These are phyloP conservation scores for Tricholoma furcatifolium DNA, from an alignment of 768 basidiomycete genomes.

Conservation along the genomic window DNA sequence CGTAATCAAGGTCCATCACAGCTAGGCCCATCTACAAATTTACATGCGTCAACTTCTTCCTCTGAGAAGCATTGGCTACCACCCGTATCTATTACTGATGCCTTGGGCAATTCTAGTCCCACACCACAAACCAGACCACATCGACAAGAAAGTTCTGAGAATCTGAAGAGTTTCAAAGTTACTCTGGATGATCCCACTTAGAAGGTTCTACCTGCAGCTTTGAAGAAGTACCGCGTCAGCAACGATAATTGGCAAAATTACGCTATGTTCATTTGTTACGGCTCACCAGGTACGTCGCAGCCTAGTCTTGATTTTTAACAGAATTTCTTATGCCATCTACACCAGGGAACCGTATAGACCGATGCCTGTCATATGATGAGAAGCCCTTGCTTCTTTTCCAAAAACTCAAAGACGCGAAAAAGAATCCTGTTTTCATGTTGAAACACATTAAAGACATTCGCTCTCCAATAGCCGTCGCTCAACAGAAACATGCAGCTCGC, in stretches of 20 bases:
- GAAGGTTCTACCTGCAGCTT: slow-evolving; percentile 96
- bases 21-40: neutral
- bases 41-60: slow-evolving; percentile 11
- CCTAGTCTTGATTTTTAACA: neutral
- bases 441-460: slow-evolving; percentile 96
- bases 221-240: slow-evolving; percentile 99
- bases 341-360: slow-evolving; percentile 76
- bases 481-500: slow-evolving; percentile 91
- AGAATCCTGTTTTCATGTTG: slow-evolving; percentile 99
- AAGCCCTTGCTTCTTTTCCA: slow-evolving; percentile 97
- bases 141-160: slow-evolving; percentile 66
- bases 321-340: slow-evolving; percentile 1
- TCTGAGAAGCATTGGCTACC: slow-evolving; percentile 33
- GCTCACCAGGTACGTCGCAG: slow-evolving; percentile 74
- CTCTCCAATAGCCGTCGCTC: slow-evolving; percentile 94
- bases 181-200: slow-evolving; percentile 97
- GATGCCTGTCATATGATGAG: slow-evolving; percentile 96
- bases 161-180: slow-evolving; percentile 89
- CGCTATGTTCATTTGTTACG: slow-evolving; percentile 99
- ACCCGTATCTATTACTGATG: slow-evolving; percentile 30
- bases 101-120: slow-evolving; percentile 26
- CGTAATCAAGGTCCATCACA: slow-evolving; percentile 29
- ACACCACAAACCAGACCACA: slow-evolving; percentile 43
- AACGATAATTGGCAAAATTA: slow-evolving; percentile 99
- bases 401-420: slow-evolving; percentile 93